These are phyloP conservation scores for Geotrichum restrictum DNA, from an alignment of 1,139 yeast species.

Conservation along the genomic window DNA sequence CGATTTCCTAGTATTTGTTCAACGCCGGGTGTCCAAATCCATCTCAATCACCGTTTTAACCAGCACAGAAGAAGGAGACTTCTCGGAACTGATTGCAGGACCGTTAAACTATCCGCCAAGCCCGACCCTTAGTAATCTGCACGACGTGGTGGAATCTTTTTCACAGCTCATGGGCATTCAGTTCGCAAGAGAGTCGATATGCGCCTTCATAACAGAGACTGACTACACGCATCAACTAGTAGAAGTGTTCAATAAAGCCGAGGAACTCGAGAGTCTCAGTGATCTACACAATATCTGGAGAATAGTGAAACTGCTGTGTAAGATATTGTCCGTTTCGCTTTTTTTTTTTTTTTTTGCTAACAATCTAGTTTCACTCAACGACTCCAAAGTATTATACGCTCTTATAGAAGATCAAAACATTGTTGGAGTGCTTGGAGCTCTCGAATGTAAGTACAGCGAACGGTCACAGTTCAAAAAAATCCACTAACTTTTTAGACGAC, in stretches of 20 bases:
- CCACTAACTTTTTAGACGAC: constrained; percentile 46
- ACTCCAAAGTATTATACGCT: constrained; percentile 60
- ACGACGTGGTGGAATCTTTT: constrained; percentile 48
- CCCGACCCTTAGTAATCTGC: constrained; percentile 45
- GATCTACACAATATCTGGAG: constrained; percentile 65
- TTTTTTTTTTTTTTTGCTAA: neutral
- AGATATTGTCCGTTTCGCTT: constrained; percentile 18
- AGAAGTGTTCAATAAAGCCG: constrained; percentile 53
- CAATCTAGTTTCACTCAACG: constrained; percentile 60
- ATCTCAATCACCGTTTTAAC: constrained; percentile 71
- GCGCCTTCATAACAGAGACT: constrained; percentile 31
- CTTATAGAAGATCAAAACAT: constrained; percentile 61
- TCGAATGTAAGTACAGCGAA: constrained; percentile 50
- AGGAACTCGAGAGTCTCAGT: constrained; percentile 47
- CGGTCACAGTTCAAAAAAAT: neutral
- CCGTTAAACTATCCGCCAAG: constrained; percentile 66
- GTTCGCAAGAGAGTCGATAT: constrained; percentile 37
- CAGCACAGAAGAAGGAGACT: constrained; percentile 44
- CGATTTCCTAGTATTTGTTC: constrained; percentile 70
- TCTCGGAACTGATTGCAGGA: constrained; percentile 77
- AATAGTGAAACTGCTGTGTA: constrained; percentile 54
- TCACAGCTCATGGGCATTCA: constrained; percentile 26
- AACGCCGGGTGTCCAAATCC: constrained; percentile 58
- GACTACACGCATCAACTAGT: constrained; percentile 55
- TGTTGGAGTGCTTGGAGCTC: constrained; percentile 67